phyloP scores from a whole-genome alignment of 2,329 filamentous ascomycete genomes.

The Bipolaris zeicola region DNA sequence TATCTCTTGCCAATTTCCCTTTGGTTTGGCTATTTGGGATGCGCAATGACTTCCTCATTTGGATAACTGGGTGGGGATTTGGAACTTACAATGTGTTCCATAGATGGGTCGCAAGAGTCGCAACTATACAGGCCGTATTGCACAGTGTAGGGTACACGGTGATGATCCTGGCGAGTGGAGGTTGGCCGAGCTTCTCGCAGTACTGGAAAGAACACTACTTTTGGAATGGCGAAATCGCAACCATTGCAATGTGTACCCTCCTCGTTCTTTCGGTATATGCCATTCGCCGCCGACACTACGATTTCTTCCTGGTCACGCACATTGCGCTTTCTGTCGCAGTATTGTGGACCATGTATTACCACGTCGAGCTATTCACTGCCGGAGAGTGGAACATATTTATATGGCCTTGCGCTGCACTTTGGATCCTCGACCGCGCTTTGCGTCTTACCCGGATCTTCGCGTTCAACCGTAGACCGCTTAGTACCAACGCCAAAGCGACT shows the following conservation, averaged over 20 bases:
- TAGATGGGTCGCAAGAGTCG: conserved; percentile 67
- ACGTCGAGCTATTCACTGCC: conserved; percentile 59
- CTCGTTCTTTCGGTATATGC: conserved; percentile 58
- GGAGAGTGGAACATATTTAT: conserved; percentile 57
- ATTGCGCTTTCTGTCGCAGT: conserved; percentile 51
- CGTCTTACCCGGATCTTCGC: conserved; percentile 53
- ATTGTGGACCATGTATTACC: conserved; percentile 58
- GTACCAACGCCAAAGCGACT: conserved; percentile 48
- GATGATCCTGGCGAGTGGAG: conserved; percentile 46
- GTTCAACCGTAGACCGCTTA: conserved; percentile 50
- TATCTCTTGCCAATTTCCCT: conserved; percentile 68
- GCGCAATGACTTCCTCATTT: conserved; percentile 69
- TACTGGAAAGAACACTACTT: conserved; percentile 56
- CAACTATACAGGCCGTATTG: conserved; percentile 65
- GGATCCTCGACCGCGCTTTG: conserved; percentile 57
- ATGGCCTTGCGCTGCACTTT: conserved; percentile 58
- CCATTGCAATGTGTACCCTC: conserved; percentile 52
- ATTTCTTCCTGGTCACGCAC: conserved; percentile 52
- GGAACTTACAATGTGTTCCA: conserved; percentile 71
- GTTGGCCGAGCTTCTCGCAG: conserved; percentile 48
- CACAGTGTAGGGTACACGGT: conserved; percentile 67
- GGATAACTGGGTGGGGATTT: conserved; percentile 72
- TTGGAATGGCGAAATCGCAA: conserved; percentile 56
- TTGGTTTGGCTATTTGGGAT: conserved; percentile 70
- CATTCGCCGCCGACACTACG: conserved; percentile 57